Percentiles rank a stretch among this genome's conserved stretches.
Conservation (phyloP, 2,329 filamentous ascomycete species). For the Pseudodiploospora longispora region DNA sequence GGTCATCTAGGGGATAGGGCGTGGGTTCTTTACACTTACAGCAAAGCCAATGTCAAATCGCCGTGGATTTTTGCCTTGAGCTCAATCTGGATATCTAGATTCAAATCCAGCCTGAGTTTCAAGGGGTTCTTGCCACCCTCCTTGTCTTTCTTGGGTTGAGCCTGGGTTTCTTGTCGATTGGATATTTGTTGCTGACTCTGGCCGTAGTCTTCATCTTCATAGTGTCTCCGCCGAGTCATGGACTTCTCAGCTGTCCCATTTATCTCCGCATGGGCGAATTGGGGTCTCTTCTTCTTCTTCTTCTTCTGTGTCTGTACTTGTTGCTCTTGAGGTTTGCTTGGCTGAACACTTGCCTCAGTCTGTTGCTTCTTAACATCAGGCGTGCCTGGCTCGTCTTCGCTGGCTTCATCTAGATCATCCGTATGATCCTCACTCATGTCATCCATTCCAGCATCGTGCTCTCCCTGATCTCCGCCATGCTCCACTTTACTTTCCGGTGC, state of each 20-base stretch:
- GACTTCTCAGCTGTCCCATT: not conserved
- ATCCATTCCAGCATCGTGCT: not conserved
- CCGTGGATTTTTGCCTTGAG: constrained; percentile 73
- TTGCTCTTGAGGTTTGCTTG: too few species aligned
- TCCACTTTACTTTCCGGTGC: too few species aligned
- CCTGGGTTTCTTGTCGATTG: constrained; percentile 8
- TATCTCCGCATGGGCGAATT: not conserved
- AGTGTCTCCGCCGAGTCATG: constrained; percentile 3
- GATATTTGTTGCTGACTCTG: constrained; percentile 14
- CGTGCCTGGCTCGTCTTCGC: constrained; percentile 2
- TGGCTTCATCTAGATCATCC: constrained; percentile 1
- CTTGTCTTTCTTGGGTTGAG: constrained; percentile 11
- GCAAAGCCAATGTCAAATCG: constrained; percentile 63
- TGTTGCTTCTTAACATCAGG: not conserved
- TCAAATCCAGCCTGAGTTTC: constrained; percentile 60
- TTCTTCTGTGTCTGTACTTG: too few species aligned
- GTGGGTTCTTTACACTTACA: constrained; percentile 39
- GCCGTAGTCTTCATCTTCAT: not conserved
- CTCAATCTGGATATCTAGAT: constrained; percentile 72
- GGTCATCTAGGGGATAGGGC: not conserved
- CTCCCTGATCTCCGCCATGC: not conserved
- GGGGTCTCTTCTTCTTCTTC: too few species aligned
- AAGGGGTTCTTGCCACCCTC: constrained; percentile 48
- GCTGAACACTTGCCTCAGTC: too few species aligned
- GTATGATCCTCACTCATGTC: constrained; percentile 6